These are phyloP conservation scores for Globisporangium cederbergense DNA, from an alignment of 352 stramenopile species.

Conservation along the genomic window DNA sequence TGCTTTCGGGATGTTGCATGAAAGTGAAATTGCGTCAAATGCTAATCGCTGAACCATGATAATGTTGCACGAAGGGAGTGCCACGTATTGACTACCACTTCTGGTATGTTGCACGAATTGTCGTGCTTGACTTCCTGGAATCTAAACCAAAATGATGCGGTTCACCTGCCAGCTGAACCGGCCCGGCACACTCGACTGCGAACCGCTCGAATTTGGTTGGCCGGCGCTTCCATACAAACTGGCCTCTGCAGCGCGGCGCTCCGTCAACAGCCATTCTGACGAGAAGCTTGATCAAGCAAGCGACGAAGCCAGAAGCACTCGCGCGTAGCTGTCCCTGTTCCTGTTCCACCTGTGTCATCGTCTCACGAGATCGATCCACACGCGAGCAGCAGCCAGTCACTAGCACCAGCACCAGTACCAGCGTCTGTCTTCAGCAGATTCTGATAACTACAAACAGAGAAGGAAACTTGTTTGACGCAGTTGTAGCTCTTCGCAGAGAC, in stretches of 20 bases:
- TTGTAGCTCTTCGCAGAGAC: not conserved
- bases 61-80: not conserved
- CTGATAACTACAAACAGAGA: not conserved
- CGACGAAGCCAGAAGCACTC: slow-evolving; percentile 3
- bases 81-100: not conserved
- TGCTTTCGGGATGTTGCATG: no score
- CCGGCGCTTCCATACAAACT: slow-evolving; percentile 4
- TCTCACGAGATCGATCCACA: slow-evolving; percentile 3
- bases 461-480: slow-evolving; percentile 5
- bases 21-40: not conserved
- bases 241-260: not conserved
- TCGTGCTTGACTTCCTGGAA: not conserved
- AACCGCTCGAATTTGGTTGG: slow-evolving; percentile 12
- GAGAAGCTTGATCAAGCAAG: slow-evolving; percentile 10
- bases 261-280: slow-evolving; percentile 9
- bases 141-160: not conserved
- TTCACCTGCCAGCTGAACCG: not conserved
- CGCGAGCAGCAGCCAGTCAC: not conserved
- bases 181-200: not conserved
- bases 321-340: not conserved
- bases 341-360: not conserved
- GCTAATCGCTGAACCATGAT: no score
- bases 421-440: not conserved
- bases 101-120: no score
- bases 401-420: not conserved